These are phyloP conservation scores for Debaryomyces maramus DNA, from an alignment of 805 yeast genomes.

Conservation along the genomic window DNA sequence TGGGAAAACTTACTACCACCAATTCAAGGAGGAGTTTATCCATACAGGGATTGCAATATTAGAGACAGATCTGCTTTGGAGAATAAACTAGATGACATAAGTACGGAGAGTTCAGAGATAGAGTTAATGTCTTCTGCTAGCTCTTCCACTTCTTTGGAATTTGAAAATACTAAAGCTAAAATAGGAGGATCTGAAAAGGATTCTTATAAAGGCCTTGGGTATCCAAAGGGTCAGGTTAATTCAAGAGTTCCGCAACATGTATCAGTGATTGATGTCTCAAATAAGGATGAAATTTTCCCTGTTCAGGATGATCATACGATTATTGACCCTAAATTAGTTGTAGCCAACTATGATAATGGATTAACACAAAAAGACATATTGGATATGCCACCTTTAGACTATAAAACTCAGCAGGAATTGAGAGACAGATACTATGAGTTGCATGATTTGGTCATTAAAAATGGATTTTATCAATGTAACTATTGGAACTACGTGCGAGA, in stretches of 20 bases:
- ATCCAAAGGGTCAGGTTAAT: conserved; percentile 39
- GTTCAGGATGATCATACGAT: conserved; percentile 27
- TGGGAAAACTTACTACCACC: conserved; percentile 87
- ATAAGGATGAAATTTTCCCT: conserved; percentile 37
- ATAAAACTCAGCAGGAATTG: conserved; percentile 59
- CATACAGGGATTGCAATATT: conserved; percentile 1
- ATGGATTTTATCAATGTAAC: conserved; percentile 69
- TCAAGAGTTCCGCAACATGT: conserved; percentile 55
- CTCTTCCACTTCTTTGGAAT: conserved; percentile 7
- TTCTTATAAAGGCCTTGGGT: conserved; percentile 29
- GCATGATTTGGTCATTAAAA: conserved; percentile 53
- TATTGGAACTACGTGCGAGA: conserved; percentile 76
- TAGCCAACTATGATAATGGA: conserved; percentile 58
- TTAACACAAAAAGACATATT: conserved; percentile 56
- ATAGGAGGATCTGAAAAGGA: neutral
- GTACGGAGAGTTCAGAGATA: conserved; percentile 10
- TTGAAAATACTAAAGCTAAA: neutral
- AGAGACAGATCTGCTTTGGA: conserved; percentile 8
- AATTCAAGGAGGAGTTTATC: conserved; percentile 70
- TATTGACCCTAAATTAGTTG: conserved; percentile 54
- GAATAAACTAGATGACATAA: conserved; percentile 12
- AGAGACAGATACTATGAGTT: conserved; percentile 59
- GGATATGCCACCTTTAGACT: conserved; percentile 64
- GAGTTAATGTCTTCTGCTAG: conserved; percentile 11
- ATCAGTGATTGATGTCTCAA: conserved; percentile 36